Base-by-base conservation (phyloP, 1,284 basidiomycete species). In the Ceratobasidium sp. region DNA sequence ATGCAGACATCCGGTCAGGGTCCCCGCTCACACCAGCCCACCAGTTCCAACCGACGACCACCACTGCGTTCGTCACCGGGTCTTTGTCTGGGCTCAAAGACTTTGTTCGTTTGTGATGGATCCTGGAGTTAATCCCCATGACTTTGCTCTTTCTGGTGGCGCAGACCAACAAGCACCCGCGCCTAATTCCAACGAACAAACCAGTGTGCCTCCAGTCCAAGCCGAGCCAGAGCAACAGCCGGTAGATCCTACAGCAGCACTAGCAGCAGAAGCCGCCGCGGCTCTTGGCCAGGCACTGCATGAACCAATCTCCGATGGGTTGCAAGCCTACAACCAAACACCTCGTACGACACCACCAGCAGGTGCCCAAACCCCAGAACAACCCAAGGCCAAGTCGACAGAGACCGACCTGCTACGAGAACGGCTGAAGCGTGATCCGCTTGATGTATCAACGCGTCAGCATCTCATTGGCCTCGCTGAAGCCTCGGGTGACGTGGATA, bases 381-480 rank as follows among this genome's bases (percentile, higher is more conserved):
- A 36, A 18, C 64, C 64, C 48, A 67, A 67, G 50, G 50, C 34
- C 48, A 67, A 67, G 50, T 48, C 55, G 21, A 67, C 64, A 18
- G 64, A 67, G 36, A 67, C 64, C 14, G 64, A 67, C n/a, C 32
- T 67, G 18, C 34, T 85, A 77, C 84, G 81, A 76, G 79, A 82
- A 69, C 82, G 82, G 74, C 77, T 86, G 78, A 81, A 84, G 76
- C 82, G 84, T 76, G 84, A 86, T 73, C 85, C 86, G 23, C 84
- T 88, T 78, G 86, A 92, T 77, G 86, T 88, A 28, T 87, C 89
- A 65, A 84, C 84, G 10, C 93, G 92, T 90, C 83, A 88, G 77
- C 85, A 84, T 75, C 82, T 93, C 6, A 82, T 93, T 72, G 85
- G 87, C 36, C 80, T 89, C 58, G 91, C 90, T 45, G 89, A 91